Percentiles rank a stretch among this genome's conserved stretches.
These are phyloP conservation scores for Trametes meyenii DNA, from an alignment of 768 basidiomycete genomes.

Conservation along the genomic window DNA sequence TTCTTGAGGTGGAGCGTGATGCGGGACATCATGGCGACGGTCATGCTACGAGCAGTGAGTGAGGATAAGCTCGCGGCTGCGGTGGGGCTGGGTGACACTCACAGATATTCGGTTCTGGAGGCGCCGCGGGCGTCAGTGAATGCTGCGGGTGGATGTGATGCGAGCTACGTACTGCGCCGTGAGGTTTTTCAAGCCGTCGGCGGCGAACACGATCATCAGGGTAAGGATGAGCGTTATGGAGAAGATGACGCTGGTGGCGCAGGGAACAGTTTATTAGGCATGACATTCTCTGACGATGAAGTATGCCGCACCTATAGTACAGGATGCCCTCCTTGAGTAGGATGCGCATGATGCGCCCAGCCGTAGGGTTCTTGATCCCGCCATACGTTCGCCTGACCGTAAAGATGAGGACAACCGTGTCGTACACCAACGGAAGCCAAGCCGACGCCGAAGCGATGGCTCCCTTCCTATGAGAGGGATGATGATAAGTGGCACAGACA, in stretches of 20 bases:
- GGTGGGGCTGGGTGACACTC: slow-evolving; percentile 21
- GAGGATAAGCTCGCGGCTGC: not conserved
- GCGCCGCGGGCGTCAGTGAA: not conserved
- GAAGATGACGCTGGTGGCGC: slow-evolving; percentile 39
- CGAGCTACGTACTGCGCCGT: slow-evolving; percentile 37
- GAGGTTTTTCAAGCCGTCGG: slow-evolving; percentile 38
- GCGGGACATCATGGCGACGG: slow-evolving; percentile 70
- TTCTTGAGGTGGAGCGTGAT: slow-evolving; percentile 65
- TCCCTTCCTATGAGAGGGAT: not conserved
- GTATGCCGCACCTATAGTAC: slow-evolving; percentile 37
- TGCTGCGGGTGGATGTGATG: not conserved
- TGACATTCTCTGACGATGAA: not conserved
- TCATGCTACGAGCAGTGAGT: slow-evolving; percentile 15
- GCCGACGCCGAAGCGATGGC: slow-evolving; percentile 39
- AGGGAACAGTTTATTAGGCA: not conserved
- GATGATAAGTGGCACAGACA: not conserved
- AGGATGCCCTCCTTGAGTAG: slow-evolving; percentile 38
- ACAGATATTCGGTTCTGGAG: slow-evolving; percentile 45
- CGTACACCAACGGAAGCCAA: slow-evolving; percentile 45
- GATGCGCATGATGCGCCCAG: slow-evolving; percentile 28
- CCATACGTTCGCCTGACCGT: slow-evolving; percentile 37
- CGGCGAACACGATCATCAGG: slow-evolving; percentile 41
- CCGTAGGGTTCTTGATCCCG: slow-evolving; percentile 24
- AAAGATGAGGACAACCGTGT: slow-evolving; percentile 40
- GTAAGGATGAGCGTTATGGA: slow-evolving; percentile 42